A percentile compares a stretch with the other conserved stretches of the same genome.
These are phyloP conservation scores for Raphidocelis subcapitata DNA, from an alignment of 139 green algal species.

Conservation along the genomic window DNA sequence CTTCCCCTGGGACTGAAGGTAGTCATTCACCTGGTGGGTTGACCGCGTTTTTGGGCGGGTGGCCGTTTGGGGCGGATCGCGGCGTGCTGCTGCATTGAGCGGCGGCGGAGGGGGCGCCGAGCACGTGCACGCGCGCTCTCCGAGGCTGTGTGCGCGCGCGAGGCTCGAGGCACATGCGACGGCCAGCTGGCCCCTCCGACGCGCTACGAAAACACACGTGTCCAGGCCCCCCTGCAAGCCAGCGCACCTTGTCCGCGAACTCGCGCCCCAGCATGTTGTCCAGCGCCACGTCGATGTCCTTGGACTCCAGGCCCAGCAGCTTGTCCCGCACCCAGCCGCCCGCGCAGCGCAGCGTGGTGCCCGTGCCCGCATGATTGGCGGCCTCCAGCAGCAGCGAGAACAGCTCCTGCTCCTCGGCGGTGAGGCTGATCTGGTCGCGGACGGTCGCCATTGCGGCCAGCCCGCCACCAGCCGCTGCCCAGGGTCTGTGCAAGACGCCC, in stretches of 20 bases:
- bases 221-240: no score
- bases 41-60: background rate
- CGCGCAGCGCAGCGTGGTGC: constrained; percentile 81
- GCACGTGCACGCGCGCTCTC: no score
- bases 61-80: no score
- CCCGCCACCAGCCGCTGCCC: no score
- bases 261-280: constrained; percentile 88
- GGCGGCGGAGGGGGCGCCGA: no score
- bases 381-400: constrained; percentile 78
- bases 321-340: constrained; percentile 99
- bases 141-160: no score
- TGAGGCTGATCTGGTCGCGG: constrained; percentile 58
- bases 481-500: no score
- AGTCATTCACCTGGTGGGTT: constrained; percentile 67
- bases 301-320: constrained; percentile 76
- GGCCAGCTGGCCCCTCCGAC: no score
- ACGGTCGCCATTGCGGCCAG: constrained; percentile 9
- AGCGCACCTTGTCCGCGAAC: constrained; percentile 81
- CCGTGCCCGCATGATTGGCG: constrained; percentile 40
- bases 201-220: background rate
- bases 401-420: constrained; percentile 62
- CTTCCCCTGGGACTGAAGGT: constrained; percentile 67
- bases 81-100: no score
- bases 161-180: no score
- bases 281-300: constrained; percentile 97